Evolutionary conservation across 306 rosid species (phyloP).

Genomic region (Rosa multiflora): DNA sequence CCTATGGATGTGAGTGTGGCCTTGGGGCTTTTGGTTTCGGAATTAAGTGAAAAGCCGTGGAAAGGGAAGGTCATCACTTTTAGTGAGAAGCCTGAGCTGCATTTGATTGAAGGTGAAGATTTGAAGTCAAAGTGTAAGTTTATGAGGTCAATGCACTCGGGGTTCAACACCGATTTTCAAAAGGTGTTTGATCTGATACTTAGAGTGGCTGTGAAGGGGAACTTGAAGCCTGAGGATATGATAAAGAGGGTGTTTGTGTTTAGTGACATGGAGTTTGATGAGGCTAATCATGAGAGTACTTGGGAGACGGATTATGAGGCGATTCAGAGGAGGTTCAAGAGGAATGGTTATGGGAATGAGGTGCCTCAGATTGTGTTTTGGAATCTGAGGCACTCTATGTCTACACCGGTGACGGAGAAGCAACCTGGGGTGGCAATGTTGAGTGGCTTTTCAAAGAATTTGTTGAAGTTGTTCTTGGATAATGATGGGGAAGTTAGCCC

Average conservation of each 20-base stretch:
- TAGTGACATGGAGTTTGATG: slow-evolving; percentile 71
- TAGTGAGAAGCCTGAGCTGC: slow-evolving; percentile 42
- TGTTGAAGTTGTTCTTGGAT: slow-evolving; percentile 21
- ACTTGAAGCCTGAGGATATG: slow-evolving; percentile 18
- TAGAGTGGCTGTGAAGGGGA: slow-evolving; percentile 50
- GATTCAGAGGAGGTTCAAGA: slow-evolving; percentile 42
- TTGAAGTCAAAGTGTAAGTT: slow-evolving; percentile 35
- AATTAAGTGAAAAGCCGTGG: slow-evolving; percentile 59
- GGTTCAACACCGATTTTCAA: slow-evolving; percentile 46
- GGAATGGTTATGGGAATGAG: slow-evolving; percentile 42
- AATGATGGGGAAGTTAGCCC: slow-evolving; percentile 39
- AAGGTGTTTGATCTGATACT: slow-evolving; percentile 54
- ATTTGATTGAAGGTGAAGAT: slow-evolving; percentile 44
- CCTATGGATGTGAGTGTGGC: slow-evolving; percentile 61
- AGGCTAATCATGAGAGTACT: slow-evolving; percentile 22
- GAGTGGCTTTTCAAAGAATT: slow-evolving; percentile 69
- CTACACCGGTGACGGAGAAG: slow-evolving; percentile 45
- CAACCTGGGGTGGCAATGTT: slow-evolving; percentile 61
- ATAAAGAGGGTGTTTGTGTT: slow-evolving; percentile 59
- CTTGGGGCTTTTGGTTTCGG: slow-evolving; percentile 60
- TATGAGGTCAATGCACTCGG: slow-evolving; percentile 37
- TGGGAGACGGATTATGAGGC: slow-evolving; percentile 75
- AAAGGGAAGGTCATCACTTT: slow-evolving; percentile 57
- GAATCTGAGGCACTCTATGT: slow-evolving; percentile 51
- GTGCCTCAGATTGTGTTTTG: slow-evolving; percentile 68